phyloP scores from a whole-genome alignment of 2,329 filamentous ascomycete genomes.

The Clonostachys solani region DNA sequence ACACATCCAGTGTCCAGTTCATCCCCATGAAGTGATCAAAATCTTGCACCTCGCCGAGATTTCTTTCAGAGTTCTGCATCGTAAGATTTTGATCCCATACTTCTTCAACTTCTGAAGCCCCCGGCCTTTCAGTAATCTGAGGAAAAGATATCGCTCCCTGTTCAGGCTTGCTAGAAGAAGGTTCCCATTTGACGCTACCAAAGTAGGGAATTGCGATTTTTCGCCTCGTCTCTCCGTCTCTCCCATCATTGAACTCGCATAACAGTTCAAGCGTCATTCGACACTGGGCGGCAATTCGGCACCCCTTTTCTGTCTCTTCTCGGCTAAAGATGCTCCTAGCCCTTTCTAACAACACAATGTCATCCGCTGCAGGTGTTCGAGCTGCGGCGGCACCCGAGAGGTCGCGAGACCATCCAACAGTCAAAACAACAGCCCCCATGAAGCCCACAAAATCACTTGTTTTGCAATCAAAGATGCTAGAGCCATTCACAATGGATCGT shows the following conservation, averaged over 20 bases:
- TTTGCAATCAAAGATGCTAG: constrained; percentile 36
- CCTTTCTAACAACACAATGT: background rate
- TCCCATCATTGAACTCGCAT: background rate
- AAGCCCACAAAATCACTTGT: constrained; percentile 40
- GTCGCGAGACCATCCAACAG: constrained; percentile 21
- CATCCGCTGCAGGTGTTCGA: background rate
- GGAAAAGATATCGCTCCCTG: no score
- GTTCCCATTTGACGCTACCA: background rate
- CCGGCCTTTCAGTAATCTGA: background rate
- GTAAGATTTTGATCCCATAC: background rate
- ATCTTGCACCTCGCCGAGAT: background rate
- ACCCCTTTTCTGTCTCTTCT: background rate
- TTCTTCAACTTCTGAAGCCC: background rate
- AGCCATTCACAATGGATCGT: constrained; percentile 16
- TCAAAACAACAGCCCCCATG: constrained; percentile 33
- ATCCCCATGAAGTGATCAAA: background rate
- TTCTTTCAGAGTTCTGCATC: background rate
- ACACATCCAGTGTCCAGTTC: background rate
- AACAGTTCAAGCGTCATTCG: background rate
- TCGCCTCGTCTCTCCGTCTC: background rate
- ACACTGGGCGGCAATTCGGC: background rate
- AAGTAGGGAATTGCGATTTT: background rate
- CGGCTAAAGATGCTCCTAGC: background rate
- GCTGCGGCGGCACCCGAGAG: background rate
- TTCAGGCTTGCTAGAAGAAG: no score